Percentiles rank a stretch among this genome's conserved stretches.
These are phyloP conservation scores for Clitocybe nebularis DNA, from an alignment of 1,284 basidiomycete genomes.

Conservation along the genomic window DNA sequence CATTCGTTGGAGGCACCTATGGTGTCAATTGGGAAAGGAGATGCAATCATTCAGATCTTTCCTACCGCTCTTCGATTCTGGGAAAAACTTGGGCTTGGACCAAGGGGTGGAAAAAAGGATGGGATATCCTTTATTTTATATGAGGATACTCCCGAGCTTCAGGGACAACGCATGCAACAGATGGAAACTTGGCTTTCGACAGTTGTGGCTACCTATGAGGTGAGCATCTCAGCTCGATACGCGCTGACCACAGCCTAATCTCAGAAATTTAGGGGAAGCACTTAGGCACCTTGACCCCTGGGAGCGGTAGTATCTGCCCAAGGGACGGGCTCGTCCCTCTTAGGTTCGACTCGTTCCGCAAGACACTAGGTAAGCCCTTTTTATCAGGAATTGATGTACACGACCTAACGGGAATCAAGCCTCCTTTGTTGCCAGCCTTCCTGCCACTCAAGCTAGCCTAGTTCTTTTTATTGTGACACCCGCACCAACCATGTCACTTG, in stretches of 20 bases:
- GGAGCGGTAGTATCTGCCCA: conserved; percentile 40
- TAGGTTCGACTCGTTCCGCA: conserved; percentile 62
- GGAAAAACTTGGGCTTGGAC: conserved; percentile 75
- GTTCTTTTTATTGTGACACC: conserved; percentile 71
- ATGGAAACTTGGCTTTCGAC: conserved; percentile 57
- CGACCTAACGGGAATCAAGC: conserved; percentile 29
- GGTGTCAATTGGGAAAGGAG: conserved; percentile 59
- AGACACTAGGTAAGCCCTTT: conserved; percentile 48
- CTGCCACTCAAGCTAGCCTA: conserved; percentile 34
- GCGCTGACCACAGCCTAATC: too few species aligned
- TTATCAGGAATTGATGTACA: not conserved
- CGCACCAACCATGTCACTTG: conserved; percentile 49
- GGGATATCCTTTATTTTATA: conserved; percentile 64
- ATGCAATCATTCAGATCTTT: conserved; percentile 57
- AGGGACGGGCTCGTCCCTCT: conserved; percentile 57
- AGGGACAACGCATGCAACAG: conserved; percentile 36
- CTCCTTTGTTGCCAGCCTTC: conserved; percentile 47
- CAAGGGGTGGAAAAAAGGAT: conserved; percentile 67
- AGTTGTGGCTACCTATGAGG: conserved; percentile 53
- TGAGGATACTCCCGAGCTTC: conserved; percentile 52
- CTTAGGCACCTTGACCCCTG: conserved; percentile 53
- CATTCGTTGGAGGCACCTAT: conserved; percentile 56
- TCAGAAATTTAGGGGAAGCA: conserved; percentile 65
- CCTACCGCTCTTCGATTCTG: conserved; percentile 74
- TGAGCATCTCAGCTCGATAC: too few species aligned